phyloP scores from a whole-genome alignment of 768 basidiomycete species.

The Lentinula raphanica region DNA sequence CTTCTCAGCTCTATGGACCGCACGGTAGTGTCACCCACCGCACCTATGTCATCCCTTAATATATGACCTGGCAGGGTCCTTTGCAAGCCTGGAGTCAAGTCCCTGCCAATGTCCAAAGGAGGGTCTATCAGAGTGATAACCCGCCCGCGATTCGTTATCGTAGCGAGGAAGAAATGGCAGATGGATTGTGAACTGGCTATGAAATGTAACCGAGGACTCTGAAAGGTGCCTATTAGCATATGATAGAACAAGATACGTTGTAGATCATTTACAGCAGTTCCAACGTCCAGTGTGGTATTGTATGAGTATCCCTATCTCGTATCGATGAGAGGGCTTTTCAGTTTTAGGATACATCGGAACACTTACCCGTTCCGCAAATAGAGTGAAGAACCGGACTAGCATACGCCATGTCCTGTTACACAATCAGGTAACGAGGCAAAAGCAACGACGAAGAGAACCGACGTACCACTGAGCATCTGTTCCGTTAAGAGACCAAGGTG shows the following conservation, averaged over 20 bases:
- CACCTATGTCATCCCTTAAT: constrained; percentile 29
- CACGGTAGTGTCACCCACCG: neutral
- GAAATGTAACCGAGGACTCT: constrained; percentile 69
- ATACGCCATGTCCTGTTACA: constrained; percentile 50
- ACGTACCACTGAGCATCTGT: constrained; percentile 49
- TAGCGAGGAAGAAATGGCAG: constrained; percentile 60
- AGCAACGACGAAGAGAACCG: neutral
- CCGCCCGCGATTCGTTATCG: constrained; percentile 56
- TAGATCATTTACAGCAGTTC: constrained; percentile 31
- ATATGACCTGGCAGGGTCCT: constrained; percentile 30
- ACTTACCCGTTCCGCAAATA: constrained; percentile 56
- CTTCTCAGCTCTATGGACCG: neutral
- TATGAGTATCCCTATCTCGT: constrained; percentile 62
- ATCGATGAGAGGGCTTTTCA: constrained; percentile 4
- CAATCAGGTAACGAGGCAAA: neutral
- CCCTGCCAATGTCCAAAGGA: constrained; percentile 31
- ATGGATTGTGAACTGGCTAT: constrained; percentile 42
- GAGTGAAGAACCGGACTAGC: constrained; percentile 52
- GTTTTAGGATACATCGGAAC: constrained; percentile 2
- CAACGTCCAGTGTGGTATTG: constrained; percentile 54
- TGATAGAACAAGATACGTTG: constrained; percentile 5
- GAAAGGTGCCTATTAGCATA: constrained; percentile 13
- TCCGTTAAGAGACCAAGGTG: constrained; percentile 65
- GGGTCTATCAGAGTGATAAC: constrained; percentile 43
- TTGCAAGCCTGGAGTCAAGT: constrained; percentile 34